Evolutionary conservation across 2,329 filamentous ascomycete genomes (phyloP).

Genomic region (Immersiporthe knoxdaviesiana): DNA sequence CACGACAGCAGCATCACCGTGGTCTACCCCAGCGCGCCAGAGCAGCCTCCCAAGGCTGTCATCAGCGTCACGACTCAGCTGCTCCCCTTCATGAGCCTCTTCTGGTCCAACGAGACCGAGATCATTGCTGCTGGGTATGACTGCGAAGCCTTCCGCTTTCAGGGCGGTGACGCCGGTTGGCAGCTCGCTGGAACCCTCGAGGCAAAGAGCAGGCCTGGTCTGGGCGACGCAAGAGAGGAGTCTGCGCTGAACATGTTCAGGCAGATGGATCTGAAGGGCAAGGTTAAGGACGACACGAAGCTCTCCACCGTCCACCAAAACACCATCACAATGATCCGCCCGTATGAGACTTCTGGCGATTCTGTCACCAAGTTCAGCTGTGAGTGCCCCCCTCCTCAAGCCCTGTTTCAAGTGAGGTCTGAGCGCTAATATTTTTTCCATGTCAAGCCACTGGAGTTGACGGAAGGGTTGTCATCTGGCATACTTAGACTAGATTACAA

Average conservation of each 20-base stretch:
- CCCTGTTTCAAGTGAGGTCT: conserved; percentile 30
- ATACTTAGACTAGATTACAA: conserved; percentile 50
- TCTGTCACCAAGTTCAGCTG: conserved; percentile 81
- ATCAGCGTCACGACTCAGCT: conserved; percentile 88
- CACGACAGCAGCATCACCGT: conserved; percentile 97
- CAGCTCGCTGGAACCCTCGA: conserved; percentile 81
- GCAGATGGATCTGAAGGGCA: conserved; percentile 98
- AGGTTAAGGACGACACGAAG: conserved; percentile 87
- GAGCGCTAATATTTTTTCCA: conserved; percentile 40
- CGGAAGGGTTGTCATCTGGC: conserved; percentile 81
- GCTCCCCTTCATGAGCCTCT: conserved; percentile 86
- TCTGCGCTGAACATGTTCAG: conserved; percentile 97
- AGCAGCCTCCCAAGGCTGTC: conserved; percentile 88
- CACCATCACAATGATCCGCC: conserved; percentile 83
- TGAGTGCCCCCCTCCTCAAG: conserved; percentile 53
- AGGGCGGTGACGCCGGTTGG: conserved; percentile 80
- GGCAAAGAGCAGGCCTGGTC: conserved; percentile 65
- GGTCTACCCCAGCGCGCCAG: conserved; percentile 89
- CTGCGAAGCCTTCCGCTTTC: conserved; percentile 87
- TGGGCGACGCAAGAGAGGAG: conserved; percentile 74
- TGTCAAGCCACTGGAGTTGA: conserved; percentile 76
- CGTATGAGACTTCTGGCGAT: conserved; percentile 69
- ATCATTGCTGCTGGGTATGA: conserved; percentile 95
- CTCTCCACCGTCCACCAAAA: conserved; percentile 97
- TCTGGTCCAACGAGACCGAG: conserved; percentile 91